Base-by-base conservation (phyloP, 2,329 filamentous ascomycete genomes). In the Pseudocercospora crystallina region DNA sequence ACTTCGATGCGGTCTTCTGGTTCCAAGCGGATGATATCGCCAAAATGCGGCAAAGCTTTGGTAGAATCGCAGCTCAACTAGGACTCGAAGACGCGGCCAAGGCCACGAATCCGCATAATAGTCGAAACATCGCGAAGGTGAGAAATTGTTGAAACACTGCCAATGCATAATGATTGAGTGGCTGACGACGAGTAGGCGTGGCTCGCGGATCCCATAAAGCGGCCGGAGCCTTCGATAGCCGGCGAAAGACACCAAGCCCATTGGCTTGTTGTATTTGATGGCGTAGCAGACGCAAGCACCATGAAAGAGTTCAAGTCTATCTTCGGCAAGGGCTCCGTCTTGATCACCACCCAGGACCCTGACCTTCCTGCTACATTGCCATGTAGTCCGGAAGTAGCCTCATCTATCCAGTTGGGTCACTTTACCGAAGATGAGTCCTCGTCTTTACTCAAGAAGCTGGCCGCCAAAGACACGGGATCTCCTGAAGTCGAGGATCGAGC, bases 211-310 rank as follows among this genome's bases (percentile, higher is more conserved):
- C 41, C 41, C 20, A 42, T 15, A 30, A 42, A 30, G 20, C 12
- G 8, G 9, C 33, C 12, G 14, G 33, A 14, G 33, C 3, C n/a
- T n/a, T 37, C 35, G 8, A 37, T 8, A 7, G 13, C 8, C n/a
- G n/a, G n/a, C n/a, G n/a, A n/a, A n/a, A n/a, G n/a, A n/a, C n/a
- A n/a, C n/a, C n/a, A n/a, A n/a, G n/a, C n/a, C n/a, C 20, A 26
- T 1, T 52, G 49, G 49, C 43, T 52, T 5, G 29, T 52, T 8
- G 39, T 52, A 3, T 47, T 52, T 32, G 49, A 52, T 37, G 43
- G 44, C 11, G 31, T 29, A 2, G 49, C 47, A 5, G 29, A 13
- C 10, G 5, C 32, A 2, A 30, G 15, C 2, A 31, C 14, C 2
- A 13, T 52, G 9, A 12, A 17, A 2, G 49, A 52, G 26, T 26